phyloP scores from a whole-genome alignment of 495 filamentous ascomycete species.

The Penicilliopsis zonata region DNA sequence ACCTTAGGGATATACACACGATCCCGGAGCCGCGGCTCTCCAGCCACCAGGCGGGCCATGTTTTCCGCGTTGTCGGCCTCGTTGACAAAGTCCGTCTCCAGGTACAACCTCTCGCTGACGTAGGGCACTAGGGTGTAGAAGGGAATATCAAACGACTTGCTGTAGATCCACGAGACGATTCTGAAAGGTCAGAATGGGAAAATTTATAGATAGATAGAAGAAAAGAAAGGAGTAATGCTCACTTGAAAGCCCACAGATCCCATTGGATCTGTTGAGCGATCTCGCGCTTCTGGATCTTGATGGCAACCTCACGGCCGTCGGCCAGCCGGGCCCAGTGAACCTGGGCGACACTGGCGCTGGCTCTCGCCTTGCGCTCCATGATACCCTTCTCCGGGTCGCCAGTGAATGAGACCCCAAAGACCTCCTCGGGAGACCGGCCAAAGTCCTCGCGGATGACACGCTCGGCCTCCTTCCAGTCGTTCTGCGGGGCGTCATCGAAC shows the following conservation, averaged over 20 bases:
- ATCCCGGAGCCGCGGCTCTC: slow-evolving; percentile 62
- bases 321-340: slow-evolving; percentile 84
- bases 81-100: slow-evolving; percentile 89
- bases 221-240: slow-evolving; percentile 15
- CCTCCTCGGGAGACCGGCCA: slow-evolving; percentile 67
- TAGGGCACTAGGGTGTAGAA: slow-evolving; percentile 82
- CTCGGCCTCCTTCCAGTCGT: slow-evolving; percentile 81
- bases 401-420: slow-evolving; percentile 74
- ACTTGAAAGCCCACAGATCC: slow-evolving; percentile 95
- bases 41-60: slow-evolving; percentile 66
- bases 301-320: slow-evolving; percentile 80
- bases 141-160: slow-evolving; percentile 74
- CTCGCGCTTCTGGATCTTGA: slow-evolving; percentile 95
- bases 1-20: slow-evolving; percentile 82
- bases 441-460: slow-evolving; percentile 82
- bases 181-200: slow-evolving; percentile 22
- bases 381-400: slow-evolving; percentile 56
- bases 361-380: slow-evolving; percentile 79
- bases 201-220: background rate
- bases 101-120: slow-evolving; percentile 70
- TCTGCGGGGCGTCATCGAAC: slow-evolving; percentile 97
- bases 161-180: slow-evolving; percentile 65
- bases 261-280: slow-evolving; percentile 79
- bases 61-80: slow-evolving; percentile 79
- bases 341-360: slow-evolving; percentile 87